Evolutionary conservation across 116 monocot species (phyloP).

Genomic region (Papilionanthe hybrid): DNA sequence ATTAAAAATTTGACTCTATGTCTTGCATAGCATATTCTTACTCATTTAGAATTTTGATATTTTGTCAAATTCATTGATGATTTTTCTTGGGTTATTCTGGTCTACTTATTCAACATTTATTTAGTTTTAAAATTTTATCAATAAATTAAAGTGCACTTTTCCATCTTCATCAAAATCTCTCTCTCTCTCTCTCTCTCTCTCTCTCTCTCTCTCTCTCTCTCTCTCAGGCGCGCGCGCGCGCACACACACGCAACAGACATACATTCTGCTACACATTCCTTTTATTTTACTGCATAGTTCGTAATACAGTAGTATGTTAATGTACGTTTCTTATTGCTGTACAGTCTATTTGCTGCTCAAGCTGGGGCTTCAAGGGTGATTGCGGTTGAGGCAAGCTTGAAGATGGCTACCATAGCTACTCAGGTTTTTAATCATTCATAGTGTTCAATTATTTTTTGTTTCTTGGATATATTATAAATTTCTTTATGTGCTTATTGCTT

Average conservation of each 20-base stretch:
- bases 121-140: too few relatives aligned
- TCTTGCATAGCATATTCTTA: too few relatives aligned
- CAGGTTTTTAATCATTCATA: constrained; percentile 31
- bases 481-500: background rate
- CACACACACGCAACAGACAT: too few relatives aligned
- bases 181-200: too few relatives aligned
- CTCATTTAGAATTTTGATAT: too few relatives aligned
- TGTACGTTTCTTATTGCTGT: constrained; percentile 5
- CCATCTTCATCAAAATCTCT: too few relatives aligned
- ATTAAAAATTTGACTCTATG: too few relatives aligned
- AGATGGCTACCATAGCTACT: constrained; percentile 82
- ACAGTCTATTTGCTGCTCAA: constrained; percentile 92
- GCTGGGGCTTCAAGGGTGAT: constrained; percentile 91
- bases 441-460: background rate
- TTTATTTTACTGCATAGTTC: background rate
- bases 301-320: background rate
- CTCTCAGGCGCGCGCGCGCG: too few relatives aligned
- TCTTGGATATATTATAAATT: background rate
- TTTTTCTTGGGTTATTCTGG: too few relatives aligned
- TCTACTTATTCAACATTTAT: too few relatives aligned
- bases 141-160: too few relatives aligned
- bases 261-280: background rate
- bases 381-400: constrained; percentile 93
- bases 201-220: background rate
- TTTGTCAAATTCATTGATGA: too few relatives aligned